phyloP scores from a whole-genome alignment of 192 early-diverging fungal species.

The Umbelopsis sp. region DNA sequence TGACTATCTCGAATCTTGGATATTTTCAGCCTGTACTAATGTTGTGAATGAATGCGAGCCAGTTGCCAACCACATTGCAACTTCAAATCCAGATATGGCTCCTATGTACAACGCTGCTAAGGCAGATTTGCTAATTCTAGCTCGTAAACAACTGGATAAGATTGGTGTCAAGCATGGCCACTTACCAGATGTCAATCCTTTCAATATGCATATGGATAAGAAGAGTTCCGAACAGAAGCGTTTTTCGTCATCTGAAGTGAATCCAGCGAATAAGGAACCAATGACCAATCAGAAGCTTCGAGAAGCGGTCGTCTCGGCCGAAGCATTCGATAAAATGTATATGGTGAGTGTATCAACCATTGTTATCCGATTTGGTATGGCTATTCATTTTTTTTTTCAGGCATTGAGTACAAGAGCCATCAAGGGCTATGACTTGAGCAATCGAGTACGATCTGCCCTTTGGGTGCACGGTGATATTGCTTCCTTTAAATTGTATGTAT shows the following conservation, averaged over 20 bases:
- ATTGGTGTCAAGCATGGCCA: slow-evolving; percentile 64
- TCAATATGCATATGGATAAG: slow-evolving; percentile 56
- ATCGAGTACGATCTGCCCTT: slow-evolving; percentile 59
- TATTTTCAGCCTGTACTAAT: slow-evolving; percentile 77
- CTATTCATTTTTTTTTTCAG: slow-evolving; percentile 36
- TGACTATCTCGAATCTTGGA: slow-evolving; percentile 78
- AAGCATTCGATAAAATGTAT: slow-evolving; percentile 77
- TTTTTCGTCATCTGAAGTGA: slow-evolving; percentile 7
- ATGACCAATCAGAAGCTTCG: slow-evolving; percentile 72
- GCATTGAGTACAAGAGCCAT: slow-evolving; percentile 65
- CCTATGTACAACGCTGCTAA: slow-evolving; percentile 72
- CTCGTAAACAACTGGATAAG: slow-evolving; percentile 81
- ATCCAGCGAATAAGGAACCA: slow-evolving; percentile 36
- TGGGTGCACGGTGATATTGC: slow-evolving; percentile 79
- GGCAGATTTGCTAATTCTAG: slow-evolving; percentile 72
- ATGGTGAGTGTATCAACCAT: slow-evolving; percentile 47
- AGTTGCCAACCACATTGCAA: slow-evolving; percentile 50
- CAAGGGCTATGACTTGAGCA: slow-evolving; percentile 70
- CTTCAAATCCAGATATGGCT: slow-evolving; percentile 45
- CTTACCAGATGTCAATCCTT: slow-evolving; percentile 55
- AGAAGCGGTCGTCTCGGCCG: slow-evolving; percentile 56
- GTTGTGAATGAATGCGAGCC: slow-evolving; percentile 82
- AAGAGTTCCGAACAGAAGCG: slow-evolving; percentile 20
- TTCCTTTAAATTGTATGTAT: slow-evolving; percentile 71
- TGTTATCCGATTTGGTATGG: not conserved